These are phyloP conservation scores for Sungouiozyma ichnusensis DNA, from an alignment of 805 yeast genomes.

Conservation along the genomic window DNA sequence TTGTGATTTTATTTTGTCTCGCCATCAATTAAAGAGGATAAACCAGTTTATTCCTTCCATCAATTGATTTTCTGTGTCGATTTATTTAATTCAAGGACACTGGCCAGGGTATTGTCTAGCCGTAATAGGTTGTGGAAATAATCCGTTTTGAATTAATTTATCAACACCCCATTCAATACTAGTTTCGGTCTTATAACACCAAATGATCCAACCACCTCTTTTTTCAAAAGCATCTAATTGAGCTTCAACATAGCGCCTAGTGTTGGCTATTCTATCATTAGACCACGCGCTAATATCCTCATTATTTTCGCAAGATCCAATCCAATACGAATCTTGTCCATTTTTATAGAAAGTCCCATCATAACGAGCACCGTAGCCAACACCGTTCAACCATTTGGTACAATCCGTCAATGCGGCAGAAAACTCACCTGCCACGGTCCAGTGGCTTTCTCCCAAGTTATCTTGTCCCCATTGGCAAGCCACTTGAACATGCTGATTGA, in stretches of 20 bases:
- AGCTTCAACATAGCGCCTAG: constrained; percentile 73
- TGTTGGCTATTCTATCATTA: constrained; percentile 40
- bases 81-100: too few species aligned
- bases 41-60: too few species aligned
- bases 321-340: constrained; percentile 26
- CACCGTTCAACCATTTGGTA: constrained; percentile 82
- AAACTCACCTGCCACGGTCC: constrained; percentile 83
- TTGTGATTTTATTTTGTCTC: too few species aligned
- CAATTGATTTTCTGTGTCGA: too few species aligned
- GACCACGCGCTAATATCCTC: constrained; percentile 49
- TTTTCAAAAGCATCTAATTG: constrained; percentile 78
- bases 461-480: constrained; percentile 44
- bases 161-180: constrained; percentile 81
- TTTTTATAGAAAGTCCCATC: constrained; percentile 42
- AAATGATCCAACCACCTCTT: constrained; percentile 81
- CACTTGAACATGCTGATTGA: constrained; percentile 50
- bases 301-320: constrained; percentile 54
- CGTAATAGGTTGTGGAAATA: constrained; percentile 75
- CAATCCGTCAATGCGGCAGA: constrained; percentile 90
- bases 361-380: constrained; percentile 70
- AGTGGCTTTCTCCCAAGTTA: constrained; percentile 45
- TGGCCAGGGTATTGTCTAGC: constrained; percentile 63
- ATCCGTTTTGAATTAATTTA: constrained; percentile 41
- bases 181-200: constrained; percentile 88
- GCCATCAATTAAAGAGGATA: too few species aligned